Evolutionary conservation across 805 yeast genomes (phyloP).

Genomic region (Saturnispora mendoncae): DNA sequence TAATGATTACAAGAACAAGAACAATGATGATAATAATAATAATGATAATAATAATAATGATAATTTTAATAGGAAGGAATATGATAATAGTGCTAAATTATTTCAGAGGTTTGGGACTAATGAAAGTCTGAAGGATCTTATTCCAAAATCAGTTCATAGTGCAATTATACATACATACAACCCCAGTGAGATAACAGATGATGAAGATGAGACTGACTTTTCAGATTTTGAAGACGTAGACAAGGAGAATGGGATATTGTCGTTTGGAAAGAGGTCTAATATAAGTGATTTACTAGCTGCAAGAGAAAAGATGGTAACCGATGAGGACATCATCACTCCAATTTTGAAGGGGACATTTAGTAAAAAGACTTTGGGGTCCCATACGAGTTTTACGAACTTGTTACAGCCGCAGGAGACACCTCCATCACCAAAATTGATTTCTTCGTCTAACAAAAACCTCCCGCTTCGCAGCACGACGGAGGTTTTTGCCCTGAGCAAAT

Average conservation of each 20-base stretch:
- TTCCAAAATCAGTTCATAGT: conserved; percentile 2
- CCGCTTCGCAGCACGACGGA: not conserved
- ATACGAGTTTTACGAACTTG: conserved; percentile 4
- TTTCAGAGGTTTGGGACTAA: conserved; percentile 8
- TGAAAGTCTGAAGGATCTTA: conserved; percentile 8
- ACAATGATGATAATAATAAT: not conserved
- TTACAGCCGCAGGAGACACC: not conserved
- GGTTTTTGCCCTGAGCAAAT: not conserved
- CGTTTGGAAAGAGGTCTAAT: conserved; percentile 11
- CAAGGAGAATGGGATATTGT: conserved; percentile 12
- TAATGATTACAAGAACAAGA: not conserved
- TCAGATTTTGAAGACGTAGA: not conserved
- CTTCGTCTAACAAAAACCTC: not conserved
- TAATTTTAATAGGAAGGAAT: not conserved
- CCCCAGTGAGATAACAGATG: conserved; percentile 5
- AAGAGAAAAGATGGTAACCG: not conserved
- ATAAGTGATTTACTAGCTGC: not conserved
- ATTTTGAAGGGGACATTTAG: conserved; percentile 17
- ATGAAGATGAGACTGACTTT: not conserved
- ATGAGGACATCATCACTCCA: conserved; percentile 6
- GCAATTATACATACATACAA: not conserved
- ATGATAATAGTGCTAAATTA: conserved; percentile 6
- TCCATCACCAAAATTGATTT: not conserved
- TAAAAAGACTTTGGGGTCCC: conserved; percentile 12
- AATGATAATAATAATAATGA: not conserved